A percentile compares a stretch with the other conserved stretches of the same genome.
These are phyloP conservation scores for Aquilaria yunnanensis DNA, from an alignment of 345 rosid genomes.

Conservation along the genomic window DNA sequence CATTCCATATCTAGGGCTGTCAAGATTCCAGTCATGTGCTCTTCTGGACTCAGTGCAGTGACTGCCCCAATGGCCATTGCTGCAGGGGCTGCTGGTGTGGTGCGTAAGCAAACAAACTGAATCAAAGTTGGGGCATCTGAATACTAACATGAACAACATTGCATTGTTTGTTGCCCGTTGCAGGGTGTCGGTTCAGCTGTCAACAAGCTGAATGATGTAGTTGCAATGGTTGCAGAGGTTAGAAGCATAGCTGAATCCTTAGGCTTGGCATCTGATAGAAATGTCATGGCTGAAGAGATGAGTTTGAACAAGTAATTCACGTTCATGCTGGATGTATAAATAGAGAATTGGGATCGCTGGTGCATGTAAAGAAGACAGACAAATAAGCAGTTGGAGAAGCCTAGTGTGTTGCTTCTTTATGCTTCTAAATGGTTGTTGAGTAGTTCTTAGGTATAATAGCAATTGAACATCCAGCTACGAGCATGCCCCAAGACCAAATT, in stretches of 20 bases:
- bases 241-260: slow-evolving; percentile 44
- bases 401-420: no score
- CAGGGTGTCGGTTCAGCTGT: slow-evolving; percentile 62
- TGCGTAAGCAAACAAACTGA: slow-evolving; percentile 13
- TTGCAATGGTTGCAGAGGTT: slow-evolving; percentile 62
- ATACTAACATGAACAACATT: no score
- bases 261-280: slow-evolving; percentile 12
- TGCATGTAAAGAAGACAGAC: no score
- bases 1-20: slow-evolving; percentile 56
- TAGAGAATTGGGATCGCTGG: no score
- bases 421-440: no score
- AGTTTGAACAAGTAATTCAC: slow-evolving; percentile 12
- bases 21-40: slow-evolving; percentile 52
- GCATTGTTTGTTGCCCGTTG: background rate
- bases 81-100: slow-evolving; percentile 66
- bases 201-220: slow-evolving; percentile 52
- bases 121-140: no score
- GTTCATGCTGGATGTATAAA: background rate
- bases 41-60: slow-evolving; percentile 58
- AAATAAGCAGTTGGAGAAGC: no score
- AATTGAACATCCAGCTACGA: no score
- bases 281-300: slow-evolving; percentile 4
- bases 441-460: no score
- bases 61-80: slow-evolving; percentile 70
- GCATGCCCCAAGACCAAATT: no score